Evolutionary conservation across 257 asterid species (phyloP).

Genomic region (Cynanchum wilfordii): DNA sequence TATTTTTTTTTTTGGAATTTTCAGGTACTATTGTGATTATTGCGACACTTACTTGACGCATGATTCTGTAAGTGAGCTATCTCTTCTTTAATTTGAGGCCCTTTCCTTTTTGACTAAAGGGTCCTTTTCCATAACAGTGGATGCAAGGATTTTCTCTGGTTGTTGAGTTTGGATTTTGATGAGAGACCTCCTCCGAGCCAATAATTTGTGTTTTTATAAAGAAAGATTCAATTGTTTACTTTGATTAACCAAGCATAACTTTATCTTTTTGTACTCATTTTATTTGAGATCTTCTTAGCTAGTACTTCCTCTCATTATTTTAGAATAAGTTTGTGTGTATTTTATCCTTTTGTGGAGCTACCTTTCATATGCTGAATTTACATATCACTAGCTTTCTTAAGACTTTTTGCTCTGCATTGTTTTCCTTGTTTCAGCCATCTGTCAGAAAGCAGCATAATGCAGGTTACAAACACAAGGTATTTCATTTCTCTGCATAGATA

Average conservation of each 20-base stretch:
- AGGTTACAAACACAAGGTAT: slow-evolving; percentile 97
- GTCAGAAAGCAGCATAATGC: slow-evolving; percentile 95
- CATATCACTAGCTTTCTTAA: background rate
- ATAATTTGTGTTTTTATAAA: background rate
- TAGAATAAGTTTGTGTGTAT: background rate
- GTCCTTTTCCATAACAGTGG: background rate
- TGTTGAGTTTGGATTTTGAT: background rate
- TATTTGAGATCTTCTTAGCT: background rate
- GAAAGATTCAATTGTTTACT: background rate
- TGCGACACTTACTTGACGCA: slow-evolving; percentile 94
- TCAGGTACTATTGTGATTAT: slow-evolving; percentile 89
- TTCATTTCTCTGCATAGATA: background rate
- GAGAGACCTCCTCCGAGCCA: background rate
- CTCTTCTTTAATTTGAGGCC: slow-evolving; percentile 1
- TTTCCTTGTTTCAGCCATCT: slow-evolving; percentile 69
- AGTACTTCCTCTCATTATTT: background rate
- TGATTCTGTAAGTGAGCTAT: slow-evolving; percentile 59
- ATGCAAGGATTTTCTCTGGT: background rate
- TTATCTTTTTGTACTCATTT: background rate
- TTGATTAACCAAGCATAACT: background rate
- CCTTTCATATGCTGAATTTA: background rate
- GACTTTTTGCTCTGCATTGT: background rate
- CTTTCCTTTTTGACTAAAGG: background rate
- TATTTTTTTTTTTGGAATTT: background rate
- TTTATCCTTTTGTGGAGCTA: background rate